Percentiles rank a stretch among this genome's conserved stretches.
Conservation (phyloP, 2,329 filamentous ascomycete genomes). For the Cryphonectria radicalis region DNA sequence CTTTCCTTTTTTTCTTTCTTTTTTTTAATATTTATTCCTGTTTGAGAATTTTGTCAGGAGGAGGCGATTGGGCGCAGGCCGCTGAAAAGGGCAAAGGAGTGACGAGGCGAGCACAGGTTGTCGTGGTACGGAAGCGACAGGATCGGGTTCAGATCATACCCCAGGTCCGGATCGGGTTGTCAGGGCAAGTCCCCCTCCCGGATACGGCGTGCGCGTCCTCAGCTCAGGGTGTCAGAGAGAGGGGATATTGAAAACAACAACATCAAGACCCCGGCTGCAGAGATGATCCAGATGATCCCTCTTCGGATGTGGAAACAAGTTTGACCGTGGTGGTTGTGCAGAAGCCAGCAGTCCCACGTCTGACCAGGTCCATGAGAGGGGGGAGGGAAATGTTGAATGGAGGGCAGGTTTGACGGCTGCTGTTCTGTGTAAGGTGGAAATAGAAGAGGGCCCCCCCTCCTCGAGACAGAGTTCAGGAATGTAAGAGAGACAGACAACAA, state of each 20-base stretch:
- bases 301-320: constrained; percentile 4
- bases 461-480: background rate
- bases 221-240: background rate
- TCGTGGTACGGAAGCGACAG: constrained; percentile 25
- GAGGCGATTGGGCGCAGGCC: background rate
- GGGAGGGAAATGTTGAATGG: background rate
- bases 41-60: background rate
- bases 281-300: constrained; percentile 9
- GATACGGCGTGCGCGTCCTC: background rate
- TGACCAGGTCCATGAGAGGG: constrained; percentile 25
- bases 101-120: constrained; percentile 19
- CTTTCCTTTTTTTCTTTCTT: background rate
- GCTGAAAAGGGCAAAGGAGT: constrained; percentile 12
- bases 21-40: too few species aligned
- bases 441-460: too few species aligned
- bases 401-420: background rate
- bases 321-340: constrained; percentile 20
- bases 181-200: background rate
- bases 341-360: constrained; percentile 16
- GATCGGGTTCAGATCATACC: constrained; percentile 13
- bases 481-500: background rate
- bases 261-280: background rate
- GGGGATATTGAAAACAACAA: constrained; percentile 14
- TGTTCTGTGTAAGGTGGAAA: too few species aligned
- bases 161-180: constrained; percentile 13